Evolutionary conservation across 306 rosid species (phyloP).

Genomic region (Rosa rugosa): DNA sequence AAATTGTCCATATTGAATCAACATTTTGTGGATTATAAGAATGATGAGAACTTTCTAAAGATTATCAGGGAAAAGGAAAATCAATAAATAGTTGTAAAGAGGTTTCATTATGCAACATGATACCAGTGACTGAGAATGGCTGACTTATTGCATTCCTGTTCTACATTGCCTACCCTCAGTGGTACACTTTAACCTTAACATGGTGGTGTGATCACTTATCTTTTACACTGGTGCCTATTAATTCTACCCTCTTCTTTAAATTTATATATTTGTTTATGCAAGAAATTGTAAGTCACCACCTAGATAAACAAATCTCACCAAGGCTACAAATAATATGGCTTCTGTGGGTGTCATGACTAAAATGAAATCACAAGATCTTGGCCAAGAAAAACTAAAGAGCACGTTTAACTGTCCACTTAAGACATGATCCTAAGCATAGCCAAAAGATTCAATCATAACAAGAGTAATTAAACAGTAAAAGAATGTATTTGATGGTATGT

Average conservation of each 20-base stretch:
- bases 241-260: neutral
- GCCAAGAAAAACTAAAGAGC: neutral
- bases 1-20: neutral
- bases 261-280: neutral
- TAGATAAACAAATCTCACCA: neutral
- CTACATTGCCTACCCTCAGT: neutral
- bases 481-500: neutral
- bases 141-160: neutral
- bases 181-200: neutral
- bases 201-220: neutral
- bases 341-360: neutral
- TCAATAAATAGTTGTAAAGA: neutral
- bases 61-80: neutral
- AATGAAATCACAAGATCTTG: neutral
- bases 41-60: neutral
- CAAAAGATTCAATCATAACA: neutral
- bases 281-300: neutral
- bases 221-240: neutral
- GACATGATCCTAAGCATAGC: neutral
- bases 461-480: neutral
- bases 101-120: constrained; percentile 2
- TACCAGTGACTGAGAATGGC: neutral
- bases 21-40: neutral
- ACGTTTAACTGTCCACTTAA: no score
- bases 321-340: neutral